Evolutionary conservation across 495 filamentous ascomycete species (phyloP).

Genomic region (Apodospora peruviana): DNA sequence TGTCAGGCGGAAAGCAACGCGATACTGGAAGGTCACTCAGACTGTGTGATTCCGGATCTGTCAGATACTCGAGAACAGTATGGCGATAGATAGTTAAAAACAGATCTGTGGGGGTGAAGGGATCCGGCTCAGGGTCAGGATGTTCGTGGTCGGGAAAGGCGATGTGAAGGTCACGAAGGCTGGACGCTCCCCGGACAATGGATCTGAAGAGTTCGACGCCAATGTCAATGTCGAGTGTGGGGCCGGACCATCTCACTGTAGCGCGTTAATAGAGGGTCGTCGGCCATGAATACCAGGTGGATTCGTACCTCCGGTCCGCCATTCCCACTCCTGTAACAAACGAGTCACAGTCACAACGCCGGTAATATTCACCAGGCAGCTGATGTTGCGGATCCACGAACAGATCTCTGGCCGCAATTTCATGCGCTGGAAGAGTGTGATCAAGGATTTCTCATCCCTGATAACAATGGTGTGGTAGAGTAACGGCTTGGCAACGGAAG

Average conservation of each 20-base stretch:
- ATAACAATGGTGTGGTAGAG: conserved; percentile 29
- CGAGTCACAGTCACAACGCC: conserved; percentile 10
- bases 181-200: conserved; percentile 18
- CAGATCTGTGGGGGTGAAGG: conserved; percentile 6
- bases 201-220: conserved; percentile 17
- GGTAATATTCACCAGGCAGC: conserved; percentile 22
- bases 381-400: conserved; percentile 24
- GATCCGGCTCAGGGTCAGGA: background rate
- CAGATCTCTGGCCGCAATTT: conserved; percentile 14
- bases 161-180: conserved; percentile 20
- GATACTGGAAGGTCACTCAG: conserved; percentile 5
- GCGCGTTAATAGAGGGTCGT: conserved; percentile 11
- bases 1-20: conserved; percentile 13
- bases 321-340: conserved; percentile 13
- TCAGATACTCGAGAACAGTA: conserved; percentile 11
- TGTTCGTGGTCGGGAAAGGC: conserved; percentile 25
- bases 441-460: conserved; percentile 13
- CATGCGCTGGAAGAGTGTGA: conserved; percentile 18
- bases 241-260: conserved; percentile 14
- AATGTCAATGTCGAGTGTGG: conserved; percentile 5
- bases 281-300: background rate
- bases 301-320: conserved; percentile 22
- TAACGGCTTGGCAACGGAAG: conserved; percentile 22
- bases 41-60: background rate
- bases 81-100: conserved; percentile 6